Conservation (phyloP, 1,284 basidiomycete species). For the Agaricales sp. region DNA sequence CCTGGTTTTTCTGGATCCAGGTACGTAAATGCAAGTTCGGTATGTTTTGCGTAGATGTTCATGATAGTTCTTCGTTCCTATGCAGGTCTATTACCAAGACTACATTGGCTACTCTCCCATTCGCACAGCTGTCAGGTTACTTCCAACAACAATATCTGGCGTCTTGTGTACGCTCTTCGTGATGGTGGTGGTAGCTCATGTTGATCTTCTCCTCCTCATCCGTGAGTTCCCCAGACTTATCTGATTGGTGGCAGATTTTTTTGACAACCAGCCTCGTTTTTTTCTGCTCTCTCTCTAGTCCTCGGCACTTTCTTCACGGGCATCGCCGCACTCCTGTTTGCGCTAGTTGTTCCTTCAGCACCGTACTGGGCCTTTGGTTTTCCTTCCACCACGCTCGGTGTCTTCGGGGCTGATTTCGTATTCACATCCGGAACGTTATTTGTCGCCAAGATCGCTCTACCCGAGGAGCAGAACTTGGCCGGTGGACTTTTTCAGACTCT, state of each 20-base stretch:
- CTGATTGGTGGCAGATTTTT: background rate
- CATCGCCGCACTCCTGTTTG: constrained; percentile 46
- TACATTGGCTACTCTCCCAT: constrained; percentile 1
- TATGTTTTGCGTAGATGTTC: too few relatives aligned
- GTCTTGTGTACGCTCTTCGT: background rate
- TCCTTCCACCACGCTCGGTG: constrained; percentile 46
- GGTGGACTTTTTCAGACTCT: constrained; percentile 46
- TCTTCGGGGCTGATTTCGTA: constrained; percentile 57
- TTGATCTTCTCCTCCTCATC: background rate
- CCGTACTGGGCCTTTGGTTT: constrained; percentile 60
- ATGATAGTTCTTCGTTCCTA: too few relatives aligned
- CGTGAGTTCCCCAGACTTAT: too few relatives aligned
- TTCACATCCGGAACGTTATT: constrained; percentile 52
- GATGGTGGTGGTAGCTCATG: constrained; percentile 2
- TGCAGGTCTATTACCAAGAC: constrained; percentile 1
- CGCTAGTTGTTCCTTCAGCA: constrained; percentile 36
- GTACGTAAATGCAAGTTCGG: constrained; percentile 17
- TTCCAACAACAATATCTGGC: constrained; percentile 1
- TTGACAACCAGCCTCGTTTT: background rate
- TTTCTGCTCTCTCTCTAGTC: background rate
- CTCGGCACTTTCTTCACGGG: constrained; percentile 37
- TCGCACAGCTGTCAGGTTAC: background rate
- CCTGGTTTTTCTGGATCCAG: constrained; percentile 48
- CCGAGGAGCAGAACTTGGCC: constrained; percentile 53
- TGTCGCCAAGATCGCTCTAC: constrained; percentile 43